phyloP scores from a whole-genome alignment of 345 rosid species.

The Cardiospermum halicacabum region DNA sequence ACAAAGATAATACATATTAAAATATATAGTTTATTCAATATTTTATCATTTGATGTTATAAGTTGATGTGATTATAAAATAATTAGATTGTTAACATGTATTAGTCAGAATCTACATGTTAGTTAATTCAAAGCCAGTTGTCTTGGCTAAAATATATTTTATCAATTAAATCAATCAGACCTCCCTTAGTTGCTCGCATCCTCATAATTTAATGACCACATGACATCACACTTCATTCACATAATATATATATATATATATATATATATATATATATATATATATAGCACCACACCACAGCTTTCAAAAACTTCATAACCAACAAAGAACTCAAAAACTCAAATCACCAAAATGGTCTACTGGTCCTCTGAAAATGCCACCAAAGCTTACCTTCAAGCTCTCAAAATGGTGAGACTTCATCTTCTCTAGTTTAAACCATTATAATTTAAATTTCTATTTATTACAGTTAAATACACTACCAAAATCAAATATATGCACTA shows the following conservation, averaged over 20 bases:
- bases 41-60: too few relatives aligned
- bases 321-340: neutral
- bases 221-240: neutral
- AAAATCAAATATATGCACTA: too few relatives aligned
- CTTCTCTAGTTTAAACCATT: neutral
- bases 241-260: too few relatives aligned
- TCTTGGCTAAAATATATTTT: slow-evolving; percentile 12
- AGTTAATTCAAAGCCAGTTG: slow-evolving; percentile 16
- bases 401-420: slow-evolving; percentile 35
- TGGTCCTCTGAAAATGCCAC: slow-evolving; percentile 66
- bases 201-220: slow-evolving; percentile 11
- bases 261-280: too few relatives aligned
- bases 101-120: slow-evolving; percentile 2
- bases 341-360: slow-evolving; percentile 20
- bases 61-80: neutral
- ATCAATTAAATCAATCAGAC: slow-evolving; percentile 5
- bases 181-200: slow-evolving; percentile 27
- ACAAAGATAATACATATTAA: neutral
- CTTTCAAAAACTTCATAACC: neutral
- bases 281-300: slow-evolving; percentile 1
- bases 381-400: slow-evolving; percentile 44
- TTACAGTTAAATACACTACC: too few relatives aligned
- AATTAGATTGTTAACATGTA: slow-evolving; percentile 7
- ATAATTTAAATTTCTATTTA: too few relatives aligned
- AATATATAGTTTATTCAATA: too few relatives aligned